Evolutionary conservation across 805 yeast genomes (phyloP).

Genomic region (Starmerella riodocensis): DNA sequence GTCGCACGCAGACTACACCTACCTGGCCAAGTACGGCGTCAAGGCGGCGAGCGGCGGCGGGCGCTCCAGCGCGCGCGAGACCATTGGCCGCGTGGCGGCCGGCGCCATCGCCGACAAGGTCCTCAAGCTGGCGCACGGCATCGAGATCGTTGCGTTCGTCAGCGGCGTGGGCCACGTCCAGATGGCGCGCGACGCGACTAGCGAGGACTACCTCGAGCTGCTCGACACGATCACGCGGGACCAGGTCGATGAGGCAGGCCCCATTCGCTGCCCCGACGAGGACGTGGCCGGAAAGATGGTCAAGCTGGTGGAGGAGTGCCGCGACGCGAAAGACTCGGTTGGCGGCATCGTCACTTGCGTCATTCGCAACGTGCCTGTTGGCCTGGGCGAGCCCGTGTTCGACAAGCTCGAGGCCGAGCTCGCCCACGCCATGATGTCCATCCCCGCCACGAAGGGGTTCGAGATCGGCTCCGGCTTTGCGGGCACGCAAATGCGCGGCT

Average conservation of each 20-base stretch:
- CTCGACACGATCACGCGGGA: constrained; percentile 75
- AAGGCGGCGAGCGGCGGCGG: constrained; percentile 97
- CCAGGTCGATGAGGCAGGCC: constrained; percentile 73
- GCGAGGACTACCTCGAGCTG: constrained; percentile 49
- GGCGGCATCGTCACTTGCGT: constrained; percentile 99
- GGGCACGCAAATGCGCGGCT: constrained; percentile 83
- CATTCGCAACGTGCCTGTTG: constrained; percentile 80
- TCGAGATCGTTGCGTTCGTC: constrained; percentile 93
- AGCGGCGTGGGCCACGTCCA: constrained; percentile 75
- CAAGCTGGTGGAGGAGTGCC: constrained; percentile 70
- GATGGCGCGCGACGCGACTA: constrained; percentile 60
- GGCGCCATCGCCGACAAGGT: constrained; percentile 97
- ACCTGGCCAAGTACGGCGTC: constrained; percentile 75
- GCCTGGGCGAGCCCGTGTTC: constrained; percentile 96
- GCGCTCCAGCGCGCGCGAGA: constrained; percentile 91
- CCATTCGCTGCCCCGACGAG: constrained; percentile 85
- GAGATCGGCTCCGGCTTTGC: constrained; percentile 94
- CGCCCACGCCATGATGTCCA: constrained; percentile 95
- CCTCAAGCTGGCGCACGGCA: constrained; percentile 56
- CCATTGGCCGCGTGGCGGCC: constrained; percentile 97
- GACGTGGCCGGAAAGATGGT: constrained; percentile 64
- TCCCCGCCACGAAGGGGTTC: constrained; percentile 96
- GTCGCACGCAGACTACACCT: constrained; percentile 94
- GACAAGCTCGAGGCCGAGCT: constrained; percentile 90
- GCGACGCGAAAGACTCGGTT: constrained; percentile 80